Percentiles rank a stretch among this genome's conserved stretches.
phyloP scores from a whole-genome alignment of 495 filamentous ascomycete species.

The Xylaria castorea region DNA sequence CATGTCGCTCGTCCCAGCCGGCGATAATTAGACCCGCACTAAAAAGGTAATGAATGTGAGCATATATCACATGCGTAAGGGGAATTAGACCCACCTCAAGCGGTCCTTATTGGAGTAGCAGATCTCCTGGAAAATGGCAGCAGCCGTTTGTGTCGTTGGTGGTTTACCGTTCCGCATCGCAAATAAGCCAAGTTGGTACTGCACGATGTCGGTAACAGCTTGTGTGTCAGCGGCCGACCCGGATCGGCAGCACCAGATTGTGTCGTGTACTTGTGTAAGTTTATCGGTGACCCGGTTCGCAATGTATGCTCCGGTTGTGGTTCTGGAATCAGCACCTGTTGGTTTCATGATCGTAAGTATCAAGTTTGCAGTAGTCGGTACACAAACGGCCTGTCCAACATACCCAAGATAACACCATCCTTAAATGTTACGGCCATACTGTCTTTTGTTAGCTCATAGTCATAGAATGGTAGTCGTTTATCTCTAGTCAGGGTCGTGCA shows the following conservation, averaged over 20 bases:
- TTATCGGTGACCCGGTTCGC: slow-evolving; percentile 99
- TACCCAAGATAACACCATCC: slow-evolving; percentile 91
- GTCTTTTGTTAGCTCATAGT: slow-evolving; percentile 40
- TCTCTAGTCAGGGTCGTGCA: slow-evolving; percentile 44
- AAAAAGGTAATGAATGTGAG: slow-evolving; percentile 36
- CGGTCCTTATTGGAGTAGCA: slow-evolving; percentile 97
- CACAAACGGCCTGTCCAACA: slow-evolving; percentile 30
- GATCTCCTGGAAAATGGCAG: slow-evolving; percentile 93
- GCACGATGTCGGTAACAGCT: slow-evolving; percentile 95
- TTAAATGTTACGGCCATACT: slow-evolving; percentile 97
- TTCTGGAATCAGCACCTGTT: slow-evolving; percentile 88
- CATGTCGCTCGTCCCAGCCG: slow-evolving; percentile 90
- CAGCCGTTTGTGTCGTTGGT: slow-evolving; percentile 92
- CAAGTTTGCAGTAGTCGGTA: background rate
- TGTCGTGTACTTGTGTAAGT: slow-evolving; percentile 97
- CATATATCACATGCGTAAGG: slow-evolving; percentile 4
- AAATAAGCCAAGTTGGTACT: slow-evolving; percentile 94
- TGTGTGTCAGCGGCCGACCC: slow-evolving; percentile 98
- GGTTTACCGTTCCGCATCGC: slow-evolving; percentile 83
- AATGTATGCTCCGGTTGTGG: slow-evolving; percentile 98
- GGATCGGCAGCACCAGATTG: slow-evolving; percentile 98
- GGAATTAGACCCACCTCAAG: slow-evolving; percentile 64
- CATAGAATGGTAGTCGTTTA: slow-evolving; percentile 14
- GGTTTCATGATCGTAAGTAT: slow-evolving; percentile 30
- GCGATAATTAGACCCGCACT: slow-evolving; percentile 98